A percentile compares a stretch with the other conserved stretches of the same genome.
These are phyloP conservation scores for Collybia sordida DNA, from an alignment of 768 basidiomycete genomes.

Conservation along the genomic window DNA sequence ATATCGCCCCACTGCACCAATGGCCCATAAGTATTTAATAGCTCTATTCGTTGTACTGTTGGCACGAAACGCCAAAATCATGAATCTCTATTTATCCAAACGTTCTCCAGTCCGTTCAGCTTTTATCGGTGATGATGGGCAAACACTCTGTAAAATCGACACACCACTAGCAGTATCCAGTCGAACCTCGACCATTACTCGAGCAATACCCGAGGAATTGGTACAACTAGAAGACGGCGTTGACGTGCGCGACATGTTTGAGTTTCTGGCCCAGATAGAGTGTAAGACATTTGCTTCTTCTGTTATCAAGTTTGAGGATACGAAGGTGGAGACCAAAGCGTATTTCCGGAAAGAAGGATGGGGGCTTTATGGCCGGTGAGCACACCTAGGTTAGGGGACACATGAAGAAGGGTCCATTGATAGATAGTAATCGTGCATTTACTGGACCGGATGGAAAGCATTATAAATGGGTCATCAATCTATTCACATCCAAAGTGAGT, in stretches of 20 bases:
- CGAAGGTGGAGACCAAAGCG: slow-evolving; percentile 19
- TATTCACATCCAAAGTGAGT: slow-evolving; percentile 10
- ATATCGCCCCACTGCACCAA: no score
- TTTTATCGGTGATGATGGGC: slow-evolving; percentile 16
- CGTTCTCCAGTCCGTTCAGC: slow-evolving; percentile 17
- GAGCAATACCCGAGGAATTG: neutral
- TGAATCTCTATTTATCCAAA: slow-evolving; percentile 18
- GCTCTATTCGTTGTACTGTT: no score
- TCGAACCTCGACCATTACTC: slow-evolving; percentile 4
- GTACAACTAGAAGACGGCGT: neutral
- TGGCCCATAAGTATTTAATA: no score
- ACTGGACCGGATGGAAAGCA: slow-evolving; percentile 21
- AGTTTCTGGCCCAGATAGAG: slow-evolving; percentile 30
- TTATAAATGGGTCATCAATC: slow-evolving; percentile 20
- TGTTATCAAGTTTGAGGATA: slow-evolving; percentile 24
- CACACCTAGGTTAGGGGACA: neutral
- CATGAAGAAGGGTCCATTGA: no score
- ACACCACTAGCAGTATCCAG: slow-evolving; percentile 21
- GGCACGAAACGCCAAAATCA: neutral
- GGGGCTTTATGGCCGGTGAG: slow-evolving; percentile 19
- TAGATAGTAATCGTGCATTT: slow-evolving; percentile 17
- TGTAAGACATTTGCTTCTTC: slow-evolving; percentile 28
- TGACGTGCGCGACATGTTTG: slow-evolving; percentile 25
- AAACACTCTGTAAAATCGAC: slow-evolving; percentile 17
- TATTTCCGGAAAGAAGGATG: slow-evolving; percentile 22